phyloP scores from a whole-genome alignment of 108 stramenopile genomes.

The Mediolabrus comicus region DNA sequence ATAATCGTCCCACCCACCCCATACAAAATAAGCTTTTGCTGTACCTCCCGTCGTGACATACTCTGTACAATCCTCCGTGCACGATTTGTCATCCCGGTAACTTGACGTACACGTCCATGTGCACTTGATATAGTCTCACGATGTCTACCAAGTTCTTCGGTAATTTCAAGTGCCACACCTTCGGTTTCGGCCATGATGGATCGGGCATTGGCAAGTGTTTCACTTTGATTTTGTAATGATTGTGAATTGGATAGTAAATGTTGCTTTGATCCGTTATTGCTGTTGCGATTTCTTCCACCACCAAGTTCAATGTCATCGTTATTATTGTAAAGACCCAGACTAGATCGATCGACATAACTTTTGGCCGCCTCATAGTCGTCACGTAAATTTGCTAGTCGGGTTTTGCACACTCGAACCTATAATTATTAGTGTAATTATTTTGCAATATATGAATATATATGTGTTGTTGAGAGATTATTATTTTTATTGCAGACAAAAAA shows the following conservation, averaged over 20 bases:
- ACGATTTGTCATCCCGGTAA: constrained; percentile 86
- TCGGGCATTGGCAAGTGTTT: constrained; percentile 86
- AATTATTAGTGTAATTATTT: neutral
- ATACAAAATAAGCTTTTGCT: constrained; percentile 92
- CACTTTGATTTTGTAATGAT: constrained; percentile 74
- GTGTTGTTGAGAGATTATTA: too few species aligned
- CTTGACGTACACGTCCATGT: constrained; percentile 85
- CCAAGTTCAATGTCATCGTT: neutral
- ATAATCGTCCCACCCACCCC: constrained; percentile 67
- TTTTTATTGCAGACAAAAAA: neutral
- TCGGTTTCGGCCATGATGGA: constrained; percentile 94
- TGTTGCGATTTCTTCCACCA: neutral
- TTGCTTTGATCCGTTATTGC: constrained; percentile 37
- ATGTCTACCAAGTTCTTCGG: constrained; percentile 87
- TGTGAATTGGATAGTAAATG: constrained; percentile 70
- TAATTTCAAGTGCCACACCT: constrained; percentile 92
- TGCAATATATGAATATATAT: too few species aligned
- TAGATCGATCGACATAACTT: constrained; percentile 23
- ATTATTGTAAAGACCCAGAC: constrained; percentile 19
- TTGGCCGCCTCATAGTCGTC: constrained; percentile 61
- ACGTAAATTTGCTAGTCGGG: constrained; percentile 35
- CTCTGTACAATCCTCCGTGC: constrained; percentile 86
- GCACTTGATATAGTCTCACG: constrained; percentile 88
- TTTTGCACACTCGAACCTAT: constrained; percentile 45
- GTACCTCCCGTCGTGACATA: constrained; percentile 89